Base-by-base conservation (phyloP, 805 yeast species). In the Saccharomyces mikatae region DNA sequence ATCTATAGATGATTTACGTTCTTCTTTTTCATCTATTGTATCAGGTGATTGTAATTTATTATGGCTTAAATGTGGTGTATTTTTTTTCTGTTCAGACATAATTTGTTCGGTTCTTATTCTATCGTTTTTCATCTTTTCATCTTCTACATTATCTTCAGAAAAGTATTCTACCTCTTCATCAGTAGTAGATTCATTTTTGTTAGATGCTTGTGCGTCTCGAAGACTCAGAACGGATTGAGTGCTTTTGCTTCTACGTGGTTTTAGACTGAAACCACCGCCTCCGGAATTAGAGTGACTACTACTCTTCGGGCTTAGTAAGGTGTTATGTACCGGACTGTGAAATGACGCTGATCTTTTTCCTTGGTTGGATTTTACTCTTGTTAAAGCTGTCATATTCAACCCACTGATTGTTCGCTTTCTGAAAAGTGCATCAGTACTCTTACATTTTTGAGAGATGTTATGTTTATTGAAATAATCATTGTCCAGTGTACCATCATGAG, bases 121-220 rank as follows among this genome's bases (percentile, higher is more conserved):
- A 36, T 11, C 48, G 13, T 32, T 47, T 8, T 50, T 46, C 17
- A 49, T 51, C 27, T 50, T 52, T 29, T 29, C 48, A 24, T 47
- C 49, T 2, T 55, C 57, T n/a, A 54, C 60, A 17, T 58, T 62
- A 41, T 66, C 75, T 54, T 71, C 70, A 70, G 75, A 72, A 55
- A 73, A 72, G n/a, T 68, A 64, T 17, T 75, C 78, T 1, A 72
- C 78, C 54, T 74, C 77, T 50, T 74, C 77, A 52, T 71, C 77
- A 4, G 63, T 58, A 17, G 62, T 58, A 31, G 63, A 65, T 48
- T 59, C 67, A 36, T 52, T 61, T 26, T 55, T 52, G 50, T 67
- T 64, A 22, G 61, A 54, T 46, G 63, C 61, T 9, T 61, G 67
- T 10, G 62, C 61, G 28, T 60, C 62, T 29, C 64, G 60, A 24